Percentiles rank a stretch among this genome's conserved stretches.
Evolutionary conservation across 1,284 basidiomycete genomes (phyloP).

Genomic region (Amylostereum areolatum): DNA sequence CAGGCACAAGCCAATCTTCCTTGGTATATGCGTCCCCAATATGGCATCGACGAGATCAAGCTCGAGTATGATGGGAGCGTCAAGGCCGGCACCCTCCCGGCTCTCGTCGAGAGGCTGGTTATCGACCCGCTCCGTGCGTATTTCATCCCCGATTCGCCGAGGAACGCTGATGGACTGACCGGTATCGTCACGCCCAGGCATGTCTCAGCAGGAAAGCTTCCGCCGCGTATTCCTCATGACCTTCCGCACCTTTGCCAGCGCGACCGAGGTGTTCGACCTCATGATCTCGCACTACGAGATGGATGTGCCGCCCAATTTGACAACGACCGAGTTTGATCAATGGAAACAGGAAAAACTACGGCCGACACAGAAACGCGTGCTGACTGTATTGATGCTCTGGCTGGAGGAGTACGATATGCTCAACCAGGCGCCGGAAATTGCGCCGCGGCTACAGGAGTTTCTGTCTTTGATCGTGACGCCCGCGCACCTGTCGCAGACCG

Average conservation of each 20-base stretch:
- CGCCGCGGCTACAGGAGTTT: slow-evolving; percentile 50
- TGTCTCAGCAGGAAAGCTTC: slow-evolving; percentile 44
- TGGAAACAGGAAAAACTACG: slow-evolving; percentile 62
- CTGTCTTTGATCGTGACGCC: slow-evolving; percentile 38
- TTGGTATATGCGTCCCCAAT: slow-evolving; percentile 63
- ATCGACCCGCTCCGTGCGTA: slow-evolving; percentile 49
- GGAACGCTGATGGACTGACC: slow-evolving; percentile 15
- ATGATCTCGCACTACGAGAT: slow-evolving; percentile 61
- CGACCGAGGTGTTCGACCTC: slow-evolving; percentile 61
- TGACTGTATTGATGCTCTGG: slow-evolving; percentile 56
- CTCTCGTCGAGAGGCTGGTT: slow-evolving; percentile 66
- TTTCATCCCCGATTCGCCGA: not conserved
- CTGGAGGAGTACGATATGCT: slow-evolving; percentile 52
- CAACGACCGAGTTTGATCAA: slow-evolving; percentile 45
- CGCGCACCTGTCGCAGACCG: slow-evolving; percentile 36
- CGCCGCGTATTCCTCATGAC: slow-evolving; percentile 72
- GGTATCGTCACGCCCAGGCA: slow-evolving; percentile 24
- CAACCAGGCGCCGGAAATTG: slow-evolving; percentile 59
- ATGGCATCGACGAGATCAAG: slow-evolving; percentile 48
- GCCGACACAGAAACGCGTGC: slow-evolving; percentile 49
- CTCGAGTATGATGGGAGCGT: slow-evolving; percentile 53
- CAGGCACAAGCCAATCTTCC: slow-evolving; percentile 36
- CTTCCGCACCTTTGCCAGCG: slow-evolving; percentile 71
- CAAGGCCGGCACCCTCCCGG: slow-evolving; percentile 59
- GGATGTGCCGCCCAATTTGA: slow-evolving; percentile 44